Evolutionary conservation across 140 eudicot species (phyloP).

Genomic region (Flaveria floridana): DNA sequence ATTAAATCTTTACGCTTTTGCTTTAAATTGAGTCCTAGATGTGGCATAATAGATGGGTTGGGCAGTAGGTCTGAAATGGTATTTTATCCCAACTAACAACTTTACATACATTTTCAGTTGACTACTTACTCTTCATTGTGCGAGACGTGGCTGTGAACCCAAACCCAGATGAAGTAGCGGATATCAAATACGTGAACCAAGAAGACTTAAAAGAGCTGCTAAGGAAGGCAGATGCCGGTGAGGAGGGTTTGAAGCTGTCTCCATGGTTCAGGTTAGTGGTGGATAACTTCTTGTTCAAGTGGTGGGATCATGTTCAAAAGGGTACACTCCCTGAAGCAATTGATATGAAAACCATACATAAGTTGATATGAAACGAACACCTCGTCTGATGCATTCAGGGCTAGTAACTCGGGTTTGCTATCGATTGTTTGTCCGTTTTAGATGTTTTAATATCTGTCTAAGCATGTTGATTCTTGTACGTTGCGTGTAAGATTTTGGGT

Average conservation of each 20-base stretch:
- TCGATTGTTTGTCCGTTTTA: not conserved
- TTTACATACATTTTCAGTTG: slow-evolving; percentile 52
- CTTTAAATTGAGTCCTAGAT: not conserved
- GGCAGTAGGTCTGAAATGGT: not conserved
- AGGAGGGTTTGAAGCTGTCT: slow-evolving; percentile 81
- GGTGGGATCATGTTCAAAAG: slow-evolving; percentile 94
- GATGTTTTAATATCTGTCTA: slow-evolving; percentile 1
- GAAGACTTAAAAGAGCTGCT: slow-evolving; percentile 74
- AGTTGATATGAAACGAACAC: slow-evolving; percentile 34
- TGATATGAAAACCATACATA: slow-evolving; percentile 96
- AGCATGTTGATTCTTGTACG: slow-evolving; percentile 19
- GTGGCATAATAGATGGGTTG: not conserved
- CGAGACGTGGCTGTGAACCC: slow-evolving; percentile 80
- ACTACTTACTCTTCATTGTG: slow-evolving; percentile 88
- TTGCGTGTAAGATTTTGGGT: slow-evolving; percentile 2
- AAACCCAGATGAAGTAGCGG: slow-evolving; percentile 95
- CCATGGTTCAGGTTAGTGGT: slow-evolving; percentile 98
- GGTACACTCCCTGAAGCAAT: slow-evolving; percentile 67
- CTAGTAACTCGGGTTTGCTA: slow-evolving; percentile 21
- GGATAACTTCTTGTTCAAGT: slow-evolving; percentile 87
- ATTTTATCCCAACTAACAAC: not conserved
- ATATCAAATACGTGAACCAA: slow-evolving; percentile 62
- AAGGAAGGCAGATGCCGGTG: slow-evolving; percentile 94
- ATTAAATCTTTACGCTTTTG: not conserved
- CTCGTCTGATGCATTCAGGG: not conserved